These are phyloP conservation scores for Erigeron philadelphicus DNA, from an alignment of 140 eudicot genomes.

Conservation along the genomic window DNA sequence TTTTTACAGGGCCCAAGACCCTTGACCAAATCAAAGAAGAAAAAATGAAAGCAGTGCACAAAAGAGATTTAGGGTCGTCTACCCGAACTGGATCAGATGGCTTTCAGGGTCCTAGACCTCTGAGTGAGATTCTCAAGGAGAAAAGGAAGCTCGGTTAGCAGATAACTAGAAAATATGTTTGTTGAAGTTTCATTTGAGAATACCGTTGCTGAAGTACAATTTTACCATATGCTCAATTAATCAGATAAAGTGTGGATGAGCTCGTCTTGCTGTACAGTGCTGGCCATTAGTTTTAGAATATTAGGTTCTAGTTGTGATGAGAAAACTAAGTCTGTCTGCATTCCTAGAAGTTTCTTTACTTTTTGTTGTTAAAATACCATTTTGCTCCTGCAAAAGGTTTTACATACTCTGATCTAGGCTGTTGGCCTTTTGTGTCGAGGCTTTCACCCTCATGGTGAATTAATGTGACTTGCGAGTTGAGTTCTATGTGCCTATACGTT, in stretches of 20 bases:
- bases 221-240: neutral
- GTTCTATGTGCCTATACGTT: neutral
- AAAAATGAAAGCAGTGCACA: slow-evolving; percentile 32
- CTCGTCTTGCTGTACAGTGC: slow-evolving; percentile 30
- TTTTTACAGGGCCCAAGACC: slow-evolving; percentile 50
- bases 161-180: neutral
- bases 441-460: slow-evolving; percentile 1
- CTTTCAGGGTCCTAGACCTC: slow-evolving; percentile 56
- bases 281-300: slow-evolving; percentile 19
- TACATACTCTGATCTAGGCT: neutral
- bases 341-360: neutral
- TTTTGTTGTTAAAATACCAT: neutral
- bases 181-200: slow-evolving; percentile 3
- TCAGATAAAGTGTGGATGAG: slow-evolving; percentile 12
- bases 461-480: neutral
- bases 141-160: slow-evolving; percentile 33
- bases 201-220: slow-evolving; percentile 10
- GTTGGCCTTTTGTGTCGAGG: neutral
- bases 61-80: slow-evolving; percentile 6
- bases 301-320: slow-evolving; percentile 19
- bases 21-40: slow-evolving; percentile 51
- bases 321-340: slow-evolving; percentile 17
- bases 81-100: slow-evolving; percentile 24
- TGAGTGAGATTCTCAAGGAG: slow-evolving; percentile 45
- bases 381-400: neutral